Percentiles rank a stretch among this genome's conserved stretches.
Evolutionary conservation across 164 flowering plant genomes (phyloP).

Genomic region (Magnolia officinalis): DNA sequence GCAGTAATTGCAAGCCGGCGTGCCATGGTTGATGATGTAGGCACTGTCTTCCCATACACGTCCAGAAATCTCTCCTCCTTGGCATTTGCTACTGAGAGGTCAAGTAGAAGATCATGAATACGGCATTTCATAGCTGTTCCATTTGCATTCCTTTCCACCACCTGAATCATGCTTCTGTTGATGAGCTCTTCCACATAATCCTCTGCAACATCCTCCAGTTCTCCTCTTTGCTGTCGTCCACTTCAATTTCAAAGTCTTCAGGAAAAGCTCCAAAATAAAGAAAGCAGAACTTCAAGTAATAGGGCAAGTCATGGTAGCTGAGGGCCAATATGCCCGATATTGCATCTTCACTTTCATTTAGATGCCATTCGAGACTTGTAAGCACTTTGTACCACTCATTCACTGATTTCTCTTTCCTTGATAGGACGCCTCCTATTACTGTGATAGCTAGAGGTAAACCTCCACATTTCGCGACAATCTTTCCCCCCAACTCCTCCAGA

Average conservation of each 20-base stretch:
- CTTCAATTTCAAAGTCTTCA: not conserved
- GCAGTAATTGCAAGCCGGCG: slow-evolving; percentile 2
- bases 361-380: not conserved
- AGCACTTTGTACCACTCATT: slow-evolving; percentile 5
- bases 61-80: too few species aligned
- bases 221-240: not conserved
- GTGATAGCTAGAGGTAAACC: not conserved
- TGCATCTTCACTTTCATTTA: not conserved
- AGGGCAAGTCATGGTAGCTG: slow-evolving; percentile 18
- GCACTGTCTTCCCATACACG: not conserved
- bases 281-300: slow-evolving; percentile 10
- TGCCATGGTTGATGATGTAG: not conserved
- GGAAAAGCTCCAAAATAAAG: slow-evolving; percentile 9
- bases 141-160: not conserved
- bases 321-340: slow-evolving; percentile 5
- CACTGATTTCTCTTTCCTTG: not conserved
- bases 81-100: too few species aligned
- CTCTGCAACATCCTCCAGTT: slow-evolving; percentile 17
- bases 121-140: not conserved
- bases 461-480: too few species aligned
- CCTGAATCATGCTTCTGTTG: slow-evolving; percentile 15
- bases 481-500: too few species aligned
- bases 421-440: slow-evolving; percentile 17
- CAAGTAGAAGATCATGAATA: too few species aligned
- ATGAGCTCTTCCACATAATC: slow-evolving; percentile 15